Base-by-base conservation (phyloP, 2,329 filamentous ascomycete species). In the Fonsecaea pugnacius region DNA sequence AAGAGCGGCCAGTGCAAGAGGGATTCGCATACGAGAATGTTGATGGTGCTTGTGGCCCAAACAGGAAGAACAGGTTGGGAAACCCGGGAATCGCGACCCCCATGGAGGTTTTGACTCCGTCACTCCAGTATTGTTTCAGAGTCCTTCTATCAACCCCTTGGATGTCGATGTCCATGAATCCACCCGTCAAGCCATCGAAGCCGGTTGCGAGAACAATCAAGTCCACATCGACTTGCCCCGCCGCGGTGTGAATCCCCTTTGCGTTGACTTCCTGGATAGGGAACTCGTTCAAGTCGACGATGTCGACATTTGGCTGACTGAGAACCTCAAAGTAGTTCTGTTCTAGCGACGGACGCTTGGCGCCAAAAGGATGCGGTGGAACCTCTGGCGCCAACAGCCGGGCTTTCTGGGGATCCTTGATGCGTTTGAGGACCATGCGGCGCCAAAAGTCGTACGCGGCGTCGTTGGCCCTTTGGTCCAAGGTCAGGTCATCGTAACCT, bases 391-490 rank as follows among this genome's bases (percentile, higher is more conserved):
- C 85, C 8, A 88, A 76, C 1, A 87, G 63, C 21, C 85, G 80
- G 43, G 79, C 73, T 72, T 81, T 80, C 36, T 73, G 73, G 0
- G 82, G 78, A 65, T 87, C 82, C 0, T 76, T 74, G 53, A 88
- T 79, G 2, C 85, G 78, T 6, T 74, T 76, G 0, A 83, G 79
- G 0, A 79, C 80, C 73, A 85, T 85, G 66, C 79, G 78, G 1
- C 76, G 77, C 83, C 85, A 87, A 71, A 86, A 85, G 5, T 81
- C 75, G 70, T 87, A 87, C 0, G 79, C 75, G 58, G 80, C 77
- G n/a, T 78, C 72, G 68, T 87, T 88, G 0, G 82, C 82, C 14
- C 82, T 76, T 0, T 74, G 52, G 46, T 78, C 73, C 12, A 75
- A 68, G 2, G 85, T 65, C 21, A 78, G 75, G 63, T 88, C 85